Conservation (phyloP, 306 rosid genomes). For the Cucurbita maxima region DNA sequence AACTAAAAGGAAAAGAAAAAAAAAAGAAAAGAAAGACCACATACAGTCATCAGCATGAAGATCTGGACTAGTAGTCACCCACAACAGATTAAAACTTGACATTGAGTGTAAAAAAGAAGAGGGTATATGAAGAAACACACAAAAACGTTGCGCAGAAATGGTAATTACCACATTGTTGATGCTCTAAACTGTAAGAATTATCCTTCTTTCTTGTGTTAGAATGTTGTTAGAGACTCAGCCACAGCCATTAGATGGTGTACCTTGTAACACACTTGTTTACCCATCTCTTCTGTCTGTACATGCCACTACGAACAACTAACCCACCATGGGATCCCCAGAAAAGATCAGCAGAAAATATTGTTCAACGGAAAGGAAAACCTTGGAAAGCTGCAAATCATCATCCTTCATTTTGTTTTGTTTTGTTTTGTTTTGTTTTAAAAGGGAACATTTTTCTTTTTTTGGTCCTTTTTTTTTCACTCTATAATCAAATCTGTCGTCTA, state of each 20-base stretch:
- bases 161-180: background rate
- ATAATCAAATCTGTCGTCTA: background rate
- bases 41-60: background rate
- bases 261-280: background rate
- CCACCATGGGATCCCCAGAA: background rate
- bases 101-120: background rate
- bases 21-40: background rate
- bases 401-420: background rate
- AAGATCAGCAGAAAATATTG: background rate
- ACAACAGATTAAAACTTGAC: background rate
- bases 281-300: background rate
- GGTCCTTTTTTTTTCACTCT: background rate
- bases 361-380: background rate
- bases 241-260: background rate
- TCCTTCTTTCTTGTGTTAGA: background rate
- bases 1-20: background rate
- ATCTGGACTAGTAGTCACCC: background rate
- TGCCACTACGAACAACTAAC: background rate
- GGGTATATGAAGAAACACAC: background rate
- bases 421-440: background rate
- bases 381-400: background rate
- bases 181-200: background rate
- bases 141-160: background rate
- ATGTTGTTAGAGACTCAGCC: background rate
- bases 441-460: background rate